Percentiles rank a stretch among this genome's conserved stretches.
Conservation (phyloP, 495 filamentous ascomycete genomes). For the Aspergillus taichungensis region DNA sequence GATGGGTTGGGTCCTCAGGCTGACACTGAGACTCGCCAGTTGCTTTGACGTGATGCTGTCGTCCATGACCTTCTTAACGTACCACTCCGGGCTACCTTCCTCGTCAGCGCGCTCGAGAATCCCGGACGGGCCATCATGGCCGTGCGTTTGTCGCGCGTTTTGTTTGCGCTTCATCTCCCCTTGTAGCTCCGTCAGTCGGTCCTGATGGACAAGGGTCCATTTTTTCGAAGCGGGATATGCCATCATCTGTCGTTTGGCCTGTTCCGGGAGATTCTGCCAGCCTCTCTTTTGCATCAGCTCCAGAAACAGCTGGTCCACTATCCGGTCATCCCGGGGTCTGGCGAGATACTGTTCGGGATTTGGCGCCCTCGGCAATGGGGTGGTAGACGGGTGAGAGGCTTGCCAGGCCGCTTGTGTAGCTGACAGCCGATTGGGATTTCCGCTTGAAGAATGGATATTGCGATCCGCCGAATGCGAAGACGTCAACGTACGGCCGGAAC, state of each 20-base stretch:
- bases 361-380: conserved; percentile 31
- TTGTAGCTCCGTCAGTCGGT: conserved; percentile 86
- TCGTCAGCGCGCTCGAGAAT: conserved; percentile 73
- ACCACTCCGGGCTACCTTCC: conserved; percentile 96
- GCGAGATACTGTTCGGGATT: conserved; percentile 48
- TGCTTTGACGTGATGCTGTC: conserved; percentile 89
- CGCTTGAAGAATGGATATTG: conserved; percentile 18
- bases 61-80: conserved; percentile 93
- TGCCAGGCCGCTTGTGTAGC: conserved; percentile 24
- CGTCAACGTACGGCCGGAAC: conserved; percentile 53
- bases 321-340: conserved; percentile 69
- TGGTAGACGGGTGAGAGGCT: conserved; percentile 35
- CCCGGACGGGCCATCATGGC: conserved; percentile 52
- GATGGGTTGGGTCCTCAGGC: conserved; percentile 90
- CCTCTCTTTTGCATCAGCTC: conserved; percentile 95
- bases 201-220: conserved; percentile 95
- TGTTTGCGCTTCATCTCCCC: conserved; percentile 82
- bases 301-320: conserved; percentile 88
- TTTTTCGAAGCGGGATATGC: conserved; percentile 90
- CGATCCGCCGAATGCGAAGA: conserved; percentile 37
- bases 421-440: conserved; percentile 24
- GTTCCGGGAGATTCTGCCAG: conserved; percentile 94
- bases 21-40: conserved; percentile 83
- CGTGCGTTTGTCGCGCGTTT: conserved; percentile 55
- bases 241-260: conserved; percentile 89